phyloP scores from a whole-genome alignment of 768 basidiomycete genomes.

The Lentinula sp. region DNA sequence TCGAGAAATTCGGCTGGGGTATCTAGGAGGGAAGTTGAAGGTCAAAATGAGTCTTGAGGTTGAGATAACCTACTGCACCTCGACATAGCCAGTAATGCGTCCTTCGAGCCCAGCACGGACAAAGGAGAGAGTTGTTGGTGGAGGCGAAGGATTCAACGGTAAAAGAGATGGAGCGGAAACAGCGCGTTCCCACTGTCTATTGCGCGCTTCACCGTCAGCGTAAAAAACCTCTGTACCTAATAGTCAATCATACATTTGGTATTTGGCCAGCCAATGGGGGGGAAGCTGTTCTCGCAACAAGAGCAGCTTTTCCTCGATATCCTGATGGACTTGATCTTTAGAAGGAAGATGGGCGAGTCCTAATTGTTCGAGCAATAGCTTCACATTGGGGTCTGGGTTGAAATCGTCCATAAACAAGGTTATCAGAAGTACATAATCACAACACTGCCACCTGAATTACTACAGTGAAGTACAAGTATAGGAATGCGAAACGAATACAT shows the following conservation, averaged over 20 bases:
- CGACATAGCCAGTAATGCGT: constrained; percentile 72
- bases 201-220: background rate
- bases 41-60: background rate
- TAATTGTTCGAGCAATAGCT: constrained; percentile 44
- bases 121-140: constrained; percentile 70
- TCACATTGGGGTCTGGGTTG: constrained; percentile 43
- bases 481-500: background rate
- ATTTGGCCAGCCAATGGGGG: constrained; percentile 66
- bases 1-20: constrained; percentile 46
- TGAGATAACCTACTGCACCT: constrained; percentile 40
- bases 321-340: constrained; percentile 49
- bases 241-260: constrained; percentile 65
- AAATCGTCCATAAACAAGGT: constrained; percentile 27
- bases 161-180: constrained; percentile 60
- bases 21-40: constrained; percentile 31
- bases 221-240: background rate
- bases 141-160: constrained; percentile 58
- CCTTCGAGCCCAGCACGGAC: constrained; percentile 77
- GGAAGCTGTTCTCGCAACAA: constrained; percentile 63
- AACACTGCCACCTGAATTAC: background rate
- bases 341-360: constrained; percentile 54
- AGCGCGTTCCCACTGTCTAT: constrained; percentile 68
- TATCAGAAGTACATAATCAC: too few relatives aligned
- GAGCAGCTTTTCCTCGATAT: constrained; percentile 73
- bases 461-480: background rate